A percentile compares a stretch with the other conserved stretches of the same genome.
phyloP scores from a whole-genome alignment of 2,329 filamentous ascomycete genomes.

The Xylariomycetidae sp. region DNA sequence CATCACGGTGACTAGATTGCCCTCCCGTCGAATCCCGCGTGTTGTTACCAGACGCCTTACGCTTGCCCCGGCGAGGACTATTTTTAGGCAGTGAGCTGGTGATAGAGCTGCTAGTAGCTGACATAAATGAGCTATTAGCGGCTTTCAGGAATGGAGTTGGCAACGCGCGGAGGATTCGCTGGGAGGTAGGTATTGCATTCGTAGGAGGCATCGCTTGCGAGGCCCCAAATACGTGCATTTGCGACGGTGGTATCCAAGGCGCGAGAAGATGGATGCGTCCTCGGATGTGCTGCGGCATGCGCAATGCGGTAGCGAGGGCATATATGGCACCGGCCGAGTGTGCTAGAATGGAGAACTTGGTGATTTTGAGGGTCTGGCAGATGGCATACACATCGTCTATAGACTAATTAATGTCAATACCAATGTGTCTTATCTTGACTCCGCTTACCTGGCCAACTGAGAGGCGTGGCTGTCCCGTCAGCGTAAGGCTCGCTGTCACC shows the following conservation, averaged over 20 bases:
- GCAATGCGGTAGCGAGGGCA: slow-evolving; percentile 86
- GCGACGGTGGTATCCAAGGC: slow-evolving; percentile 95
- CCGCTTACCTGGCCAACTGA: slow-evolving; percentile 90
- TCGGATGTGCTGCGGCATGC: slow-evolving; percentile 93
- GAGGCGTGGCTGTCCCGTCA: slow-evolving; percentile 76
- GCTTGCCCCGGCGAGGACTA: slow-evolving; percentile 54
- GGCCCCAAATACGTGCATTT: slow-evolving; percentile 74
- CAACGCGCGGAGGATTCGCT: slow-evolving; percentile 83
- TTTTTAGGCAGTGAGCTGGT: slow-evolving; percentile 70
- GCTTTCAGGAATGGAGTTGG: slow-evolving; percentile 89
- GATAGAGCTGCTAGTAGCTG: slow-evolving; percentile 80
- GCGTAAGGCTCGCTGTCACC: slow-evolving; percentile 84
- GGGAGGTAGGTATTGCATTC: slow-evolving; percentile 84
- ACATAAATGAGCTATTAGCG: slow-evolving; percentile 94
- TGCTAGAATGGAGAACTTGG: slow-evolving; percentile 91
- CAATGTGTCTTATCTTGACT: too few relatives aligned
- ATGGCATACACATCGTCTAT: slow-evolving; percentile 83
- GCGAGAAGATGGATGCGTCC: slow-evolving; percentile 91
- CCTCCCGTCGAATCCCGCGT: slow-evolving; percentile 13
- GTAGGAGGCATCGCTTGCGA: slow-evolving; percentile 72
- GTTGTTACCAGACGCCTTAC: slow-evolving; percentile 43
- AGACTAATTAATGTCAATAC: slow-evolving; percentile 26
- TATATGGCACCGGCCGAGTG: slow-evolving; percentile 99
- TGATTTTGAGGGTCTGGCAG: slow-evolving; percentile 86
- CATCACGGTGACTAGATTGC: slow-evolving; percentile 28